These are phyloP conservation scores for Diphasiastrum complanatum DNA, from an alignment of 83 land plant genomes.

Conservation along the genomic window DNA sequence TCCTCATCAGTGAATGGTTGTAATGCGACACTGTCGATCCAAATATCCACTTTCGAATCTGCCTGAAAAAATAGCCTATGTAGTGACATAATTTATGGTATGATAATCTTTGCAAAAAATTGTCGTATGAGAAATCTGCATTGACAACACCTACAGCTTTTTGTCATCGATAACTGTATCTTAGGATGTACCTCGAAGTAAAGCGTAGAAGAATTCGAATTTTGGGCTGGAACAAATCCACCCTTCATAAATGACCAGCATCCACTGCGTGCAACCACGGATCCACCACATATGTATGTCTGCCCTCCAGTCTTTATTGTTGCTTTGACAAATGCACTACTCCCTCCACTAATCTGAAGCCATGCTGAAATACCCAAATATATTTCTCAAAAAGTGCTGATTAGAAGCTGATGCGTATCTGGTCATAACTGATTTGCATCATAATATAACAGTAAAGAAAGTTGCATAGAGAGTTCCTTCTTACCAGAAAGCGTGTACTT, in stretches of 20 bases:
- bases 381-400: neutral
- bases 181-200: constrained; percentile 48
- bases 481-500: constrained; percentile 35
- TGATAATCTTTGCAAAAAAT: no score
- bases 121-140: neutral
- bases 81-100: no score
- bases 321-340: constrained; percentile 45
- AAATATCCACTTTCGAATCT: constrained; percentile 22
- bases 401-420: neutral
- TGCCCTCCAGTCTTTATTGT: constrained; percentile 31
- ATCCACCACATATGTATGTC: constrained; percentile 35
- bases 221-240: constrained; percentile 45
- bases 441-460: no score
- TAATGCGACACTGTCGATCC: constrained; percentile 48
- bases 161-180: neutral
- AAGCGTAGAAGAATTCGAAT: constrained; percentile 28
- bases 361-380: constrained; percentile 38
- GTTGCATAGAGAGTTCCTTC: neutral
- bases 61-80: constrained; percentile 2
- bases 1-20: constrained; percentile 65
- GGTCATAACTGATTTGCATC: no score
- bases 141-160: no score
- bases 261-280: constrained; percentile 42
- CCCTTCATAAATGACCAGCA: constrained; percentile 93
- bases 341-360: constrained; percentile 46